A percentile compares a stretch with the other conserved stretches of the same genome.
phyloP scores from a whole-genome alignment of 768 basidiomycete species.

The Calvatia gigantea region DNA sequence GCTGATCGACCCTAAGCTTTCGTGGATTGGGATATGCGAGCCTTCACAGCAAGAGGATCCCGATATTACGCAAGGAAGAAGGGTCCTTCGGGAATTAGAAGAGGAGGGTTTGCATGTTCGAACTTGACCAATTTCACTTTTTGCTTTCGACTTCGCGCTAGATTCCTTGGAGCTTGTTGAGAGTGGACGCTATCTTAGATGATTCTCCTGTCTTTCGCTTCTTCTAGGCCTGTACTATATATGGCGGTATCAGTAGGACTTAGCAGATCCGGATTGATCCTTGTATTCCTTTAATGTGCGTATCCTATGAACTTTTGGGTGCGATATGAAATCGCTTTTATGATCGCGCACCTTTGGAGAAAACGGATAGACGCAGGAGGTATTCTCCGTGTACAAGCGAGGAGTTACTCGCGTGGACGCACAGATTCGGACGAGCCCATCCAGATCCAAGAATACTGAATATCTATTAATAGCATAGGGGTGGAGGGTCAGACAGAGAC shows the following conservation, averaged over 20 bases:
- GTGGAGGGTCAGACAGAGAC: too few species aligned
- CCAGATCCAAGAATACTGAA: too few species aligned
- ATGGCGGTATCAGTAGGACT: not conserved
- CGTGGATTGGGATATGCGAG: slow-evolving; percentile 7
- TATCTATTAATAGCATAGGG: too few species aligned
- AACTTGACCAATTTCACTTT: not conserved
- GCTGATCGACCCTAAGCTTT: slow-evolving; percentile 7
- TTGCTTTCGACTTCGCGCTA: not conserved
- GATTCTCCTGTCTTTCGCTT: not conserved
- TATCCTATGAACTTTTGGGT: not conserved
- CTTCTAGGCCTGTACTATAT: not conserved
- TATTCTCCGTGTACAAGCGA: not conserved
- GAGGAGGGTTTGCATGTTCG: not conserved
- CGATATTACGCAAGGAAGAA: not conserved
- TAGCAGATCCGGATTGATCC: too few species aligned
- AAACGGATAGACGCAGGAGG: not conserved
- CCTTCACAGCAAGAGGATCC: slow-evolving; percentile 3
- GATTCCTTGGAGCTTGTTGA: not conserved
- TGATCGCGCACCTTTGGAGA: not conserved
- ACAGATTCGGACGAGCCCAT: too few species aligned
- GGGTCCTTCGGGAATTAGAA: not conserved
- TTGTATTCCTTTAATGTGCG: too few species aligned
- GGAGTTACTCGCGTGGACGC: too few species aligned
- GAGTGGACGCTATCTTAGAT: too few species aligned
- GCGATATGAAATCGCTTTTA: not conserved